Evolutionary conservation across 768 basidiomycete species (phyloP), one percentile per base, ranked within the genome.

Genomic region (Coprinopsis cinerea): DNA sequence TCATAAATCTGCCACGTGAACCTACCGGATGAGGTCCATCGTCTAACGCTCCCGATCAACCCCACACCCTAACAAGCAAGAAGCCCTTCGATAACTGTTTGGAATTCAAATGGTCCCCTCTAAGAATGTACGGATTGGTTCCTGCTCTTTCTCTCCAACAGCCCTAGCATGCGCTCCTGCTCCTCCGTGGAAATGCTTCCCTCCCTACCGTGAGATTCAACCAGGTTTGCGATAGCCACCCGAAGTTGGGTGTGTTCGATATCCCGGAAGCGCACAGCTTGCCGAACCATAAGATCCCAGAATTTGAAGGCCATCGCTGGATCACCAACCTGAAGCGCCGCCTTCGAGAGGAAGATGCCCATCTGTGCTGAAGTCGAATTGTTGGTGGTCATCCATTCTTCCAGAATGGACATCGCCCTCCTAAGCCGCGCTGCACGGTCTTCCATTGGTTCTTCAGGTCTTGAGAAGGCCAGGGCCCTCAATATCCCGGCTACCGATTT

Each of bases 281-380:
- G 60, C 51, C 60, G 66, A 11, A 85, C 44, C 51, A 84, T 61
- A 43, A 62, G 55, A 42, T 61, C 56, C 85, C 85, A 88, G 61
- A 85, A 85, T 39, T 64, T 63, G 66, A 71, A 83, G 1, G 82
- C 85, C 64, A 81, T 62, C 53, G 55, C 51, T 0, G 80, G 72
- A 40, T 80, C 72, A 17, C 72, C 64, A 27, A 72, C 69, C 34
- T 65, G 65, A 49, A 88, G 61, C n/a, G 80, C 73, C 6, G 71
- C 69, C 13, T 57, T 59, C 17, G 83, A 69, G 51, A 82, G 76
- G 56, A 68, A 69, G 56, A 73, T 74, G 18, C 77, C 83, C 49
- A 77, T 67, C 35, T 72, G 68, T 25, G 74, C 67, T 23, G 80
- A 69, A 39, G 68, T 62, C 25, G 74, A 57, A 23, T 68, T 56